These are phyloP conservation scores for Diplodia intermedia DNA, from an alignment of 2,329 filamentous ascomycete genomes.

Conservation along the genomic window DNA sequence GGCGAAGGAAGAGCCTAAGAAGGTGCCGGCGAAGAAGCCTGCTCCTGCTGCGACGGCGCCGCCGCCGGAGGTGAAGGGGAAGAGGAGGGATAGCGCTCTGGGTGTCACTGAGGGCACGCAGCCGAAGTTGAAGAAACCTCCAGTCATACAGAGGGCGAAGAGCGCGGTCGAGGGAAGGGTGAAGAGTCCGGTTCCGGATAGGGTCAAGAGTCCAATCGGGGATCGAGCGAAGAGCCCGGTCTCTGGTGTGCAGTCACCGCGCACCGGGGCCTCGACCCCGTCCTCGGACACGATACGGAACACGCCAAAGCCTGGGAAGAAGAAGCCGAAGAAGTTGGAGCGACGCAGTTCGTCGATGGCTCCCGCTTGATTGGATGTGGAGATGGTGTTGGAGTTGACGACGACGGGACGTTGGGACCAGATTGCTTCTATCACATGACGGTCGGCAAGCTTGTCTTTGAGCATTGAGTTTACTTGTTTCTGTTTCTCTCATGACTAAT, in stretches of 20 bases:
- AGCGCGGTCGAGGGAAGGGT: background rate
- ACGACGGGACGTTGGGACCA: background rate
- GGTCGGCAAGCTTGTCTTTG: too few species aligned
- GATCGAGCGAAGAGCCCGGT: constrained; percentile 1
- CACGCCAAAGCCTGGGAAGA: constrained; percentile 37
- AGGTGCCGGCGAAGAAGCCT: background rate
- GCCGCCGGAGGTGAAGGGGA: constrained; percentile 2
- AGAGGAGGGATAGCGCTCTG: constrained; percentile 25
- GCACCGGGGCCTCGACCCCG: background rate
- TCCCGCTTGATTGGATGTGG: background rate
- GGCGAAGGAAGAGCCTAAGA: background rate
- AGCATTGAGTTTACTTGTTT: background rate
- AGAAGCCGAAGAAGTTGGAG: constrained; percentile 50
- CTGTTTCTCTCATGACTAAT: background rate
- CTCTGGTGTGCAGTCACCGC: constrained; percentile 6
- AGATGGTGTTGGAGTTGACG: too few species aligned
- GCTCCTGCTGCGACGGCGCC: background rate
- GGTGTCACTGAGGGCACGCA: background rate
- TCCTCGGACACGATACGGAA: constrained; percentile 12
- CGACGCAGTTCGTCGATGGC: constrained; percentile 36
- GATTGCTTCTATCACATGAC: background rate
- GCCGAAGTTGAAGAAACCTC: constrained; percentile 19
- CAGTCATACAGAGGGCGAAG: background rate
- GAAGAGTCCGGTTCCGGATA: background rate
- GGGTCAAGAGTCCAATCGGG: background rate